phyloP scores from a whole-genome alignment of 140 eudicot species.

The Ambrosia hybrid region DNA sequence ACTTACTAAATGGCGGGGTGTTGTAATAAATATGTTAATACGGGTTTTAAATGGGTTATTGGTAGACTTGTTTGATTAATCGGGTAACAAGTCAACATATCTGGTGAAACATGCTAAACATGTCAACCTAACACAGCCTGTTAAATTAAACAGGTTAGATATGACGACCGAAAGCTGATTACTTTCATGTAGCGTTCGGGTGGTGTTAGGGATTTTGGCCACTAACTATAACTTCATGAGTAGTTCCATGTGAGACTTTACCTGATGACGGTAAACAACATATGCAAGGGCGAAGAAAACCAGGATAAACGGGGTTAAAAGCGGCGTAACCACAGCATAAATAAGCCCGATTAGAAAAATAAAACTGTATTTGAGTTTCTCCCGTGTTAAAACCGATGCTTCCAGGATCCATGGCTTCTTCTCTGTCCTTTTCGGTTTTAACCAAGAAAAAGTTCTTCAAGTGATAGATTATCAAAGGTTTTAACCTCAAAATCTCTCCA shows the following conservation, averaged over 20 bases:
- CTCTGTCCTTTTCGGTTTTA: conserved; percentile 19
- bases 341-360: conserved; percentile 79
- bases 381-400: conserved; percentile 75
- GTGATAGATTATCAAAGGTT: conserved; percentile 65
- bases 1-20: too few species aligned
- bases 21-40: too few species aligned
- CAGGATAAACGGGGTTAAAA: conserved; percentile 69
- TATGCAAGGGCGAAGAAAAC: conserved; percentile 79
- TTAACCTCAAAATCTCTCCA: conserved; percentile 76
- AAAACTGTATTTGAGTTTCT: conserved; percentile 78
- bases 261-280: conserved; percentile 91
- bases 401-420: conserved; percentile 84
- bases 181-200: too few species aligned
- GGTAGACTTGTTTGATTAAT: too few species aligned
- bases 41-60: too few species aligned
- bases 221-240: too few species aligned
- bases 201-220: too few species aligned
- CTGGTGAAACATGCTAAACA: too few species aligned
- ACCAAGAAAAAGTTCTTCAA: conserved; percentile 77
- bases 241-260: not conserved
- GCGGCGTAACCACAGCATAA: conserved; percentile 80
- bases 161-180: too few species aligned
- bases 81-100: too few species aligned
- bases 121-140: too few species aligned
- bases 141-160: too few species aligned